Evolutionary conservation across 129 eudicot genomes (phyloP).

Genomic region (Apium graveolens): DNA sequence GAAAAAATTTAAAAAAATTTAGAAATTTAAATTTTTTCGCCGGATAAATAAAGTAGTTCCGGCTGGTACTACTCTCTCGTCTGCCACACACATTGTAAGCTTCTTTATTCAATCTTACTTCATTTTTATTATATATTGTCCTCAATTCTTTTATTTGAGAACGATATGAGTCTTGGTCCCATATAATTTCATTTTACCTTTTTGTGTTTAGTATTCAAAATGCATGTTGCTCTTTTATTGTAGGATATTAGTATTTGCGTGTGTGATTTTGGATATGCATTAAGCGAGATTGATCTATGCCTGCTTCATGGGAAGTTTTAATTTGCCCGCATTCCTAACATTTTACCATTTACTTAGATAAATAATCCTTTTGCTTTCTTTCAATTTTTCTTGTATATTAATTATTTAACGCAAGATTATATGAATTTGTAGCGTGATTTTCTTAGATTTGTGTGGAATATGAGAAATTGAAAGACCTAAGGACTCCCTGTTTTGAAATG

Average conservation of each 20-base stretch:
- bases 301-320: neutral
- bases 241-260: neutral
- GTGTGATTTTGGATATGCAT: neutral
- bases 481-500: neutral
- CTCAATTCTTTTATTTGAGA: neutral
- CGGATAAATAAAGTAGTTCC: neutral
- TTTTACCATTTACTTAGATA: no score
- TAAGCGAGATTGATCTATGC: neutral
- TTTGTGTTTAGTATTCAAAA: neutral
- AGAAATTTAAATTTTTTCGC: neutral
- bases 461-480: neutral
- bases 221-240: neutral
- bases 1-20: neutral
- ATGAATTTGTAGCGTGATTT: neutral
- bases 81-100: neutral
- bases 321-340: no score
- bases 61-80: neutral
- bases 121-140: neutral
- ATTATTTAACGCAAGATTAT: neutral
- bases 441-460: neutral
- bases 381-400: neutral
- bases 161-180: neutral
- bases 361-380: no score
- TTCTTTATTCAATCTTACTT: neutral
- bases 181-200: neutral